Conservation (phyloP, 2,329 filamentous ascomycete genomes). For the Beauveria brongniartii region DNA sequence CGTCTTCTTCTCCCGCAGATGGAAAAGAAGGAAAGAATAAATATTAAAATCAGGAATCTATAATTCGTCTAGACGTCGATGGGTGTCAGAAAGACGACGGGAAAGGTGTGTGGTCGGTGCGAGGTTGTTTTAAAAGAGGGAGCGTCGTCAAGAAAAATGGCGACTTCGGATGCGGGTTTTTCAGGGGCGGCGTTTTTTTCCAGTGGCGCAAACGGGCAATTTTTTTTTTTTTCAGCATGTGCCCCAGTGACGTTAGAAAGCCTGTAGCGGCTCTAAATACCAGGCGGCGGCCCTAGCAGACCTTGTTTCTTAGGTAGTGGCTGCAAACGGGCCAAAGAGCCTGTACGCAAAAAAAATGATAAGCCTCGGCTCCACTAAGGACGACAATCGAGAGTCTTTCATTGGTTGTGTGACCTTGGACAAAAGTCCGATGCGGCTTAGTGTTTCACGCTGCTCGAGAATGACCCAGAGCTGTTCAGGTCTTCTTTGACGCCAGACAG, state of each 20-base stretch:
- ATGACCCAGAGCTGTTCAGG: conserved; percentile 10
- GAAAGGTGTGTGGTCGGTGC: background rate
- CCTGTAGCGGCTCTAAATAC: background rate
- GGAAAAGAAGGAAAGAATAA: background rate
- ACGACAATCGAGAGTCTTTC: background rate
- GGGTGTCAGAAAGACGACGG: background rate
- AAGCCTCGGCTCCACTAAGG: background rate
- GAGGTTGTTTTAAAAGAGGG: background rate
- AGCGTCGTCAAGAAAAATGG: background rate
- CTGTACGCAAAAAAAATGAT: background rate
- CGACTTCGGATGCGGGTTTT: conserved; percentile 13
- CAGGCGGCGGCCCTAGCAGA: background rate
- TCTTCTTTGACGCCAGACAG: background rate
- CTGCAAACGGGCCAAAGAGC: background rate
- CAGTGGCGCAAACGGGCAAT: background rate
- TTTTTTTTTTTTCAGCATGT: conserved; percentile 2
- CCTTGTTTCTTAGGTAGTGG: background rate
- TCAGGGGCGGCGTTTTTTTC: conserved; percentile 9
- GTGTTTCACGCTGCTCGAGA: conserved; percentile 8
- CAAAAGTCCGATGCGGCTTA: background rate
- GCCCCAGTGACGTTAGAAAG: background rate
- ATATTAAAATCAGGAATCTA: conserved; percentile 6
- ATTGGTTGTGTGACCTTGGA: background rate
- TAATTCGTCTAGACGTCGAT: background rate
- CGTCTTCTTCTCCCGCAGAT: background rate